Base-by-base conservation (phyloP, 176 grass and related monocot species). In the Ensete glaucum region DNA sequence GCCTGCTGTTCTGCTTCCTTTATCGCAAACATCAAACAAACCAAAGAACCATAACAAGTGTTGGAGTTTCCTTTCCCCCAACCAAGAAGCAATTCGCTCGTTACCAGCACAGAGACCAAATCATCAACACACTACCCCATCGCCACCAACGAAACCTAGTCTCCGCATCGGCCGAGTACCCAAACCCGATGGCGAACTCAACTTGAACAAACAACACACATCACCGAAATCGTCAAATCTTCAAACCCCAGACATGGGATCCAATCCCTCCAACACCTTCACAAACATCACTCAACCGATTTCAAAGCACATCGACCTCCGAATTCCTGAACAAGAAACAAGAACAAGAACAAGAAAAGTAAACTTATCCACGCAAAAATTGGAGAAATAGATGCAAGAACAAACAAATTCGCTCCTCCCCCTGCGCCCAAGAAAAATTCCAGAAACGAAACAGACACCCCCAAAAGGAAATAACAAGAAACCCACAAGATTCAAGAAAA, bases 201-300 rank as follows among this genome's bases (percentile, higher is more conserved):
- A 20, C 48, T 34, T n/a, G 2, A 52, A 25, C 17, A n/a, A 14
- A 50, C 20, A 52, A 49, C 48, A 50, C 8, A 51, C 48, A 20
- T 50, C 43, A 21, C 20, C 13, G 8, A 65, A 65, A 65, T 65
- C 63, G 26, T 4, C 48, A 34, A 43, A 70, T 9, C 67, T 70
- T 70, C 17, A 70, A 70, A 17, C 67, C 67, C 43, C 67, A 16
- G 67, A 51, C 17, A 70, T 34, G 67, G 67, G 67, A 34, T 70
- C 48, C 11, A 70, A n/a, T 20, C 17, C 67, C 43, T 4, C 34
- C 11, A 70, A 70, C n/a, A 50, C 34, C 67, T 9, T 0, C 52
- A 8, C 11, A 20, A 51, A 9, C 67, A 70, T 43, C 34, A 51
- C 67, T 70, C 16, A 70, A 10, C 67, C 34, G 16, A 70, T 48